A percentile compares a stretch with the other conserved stretches of the same genome.
Conservation (phyloP, 306 rosid species). For the Astragalus glycyphyllos region DNA sequence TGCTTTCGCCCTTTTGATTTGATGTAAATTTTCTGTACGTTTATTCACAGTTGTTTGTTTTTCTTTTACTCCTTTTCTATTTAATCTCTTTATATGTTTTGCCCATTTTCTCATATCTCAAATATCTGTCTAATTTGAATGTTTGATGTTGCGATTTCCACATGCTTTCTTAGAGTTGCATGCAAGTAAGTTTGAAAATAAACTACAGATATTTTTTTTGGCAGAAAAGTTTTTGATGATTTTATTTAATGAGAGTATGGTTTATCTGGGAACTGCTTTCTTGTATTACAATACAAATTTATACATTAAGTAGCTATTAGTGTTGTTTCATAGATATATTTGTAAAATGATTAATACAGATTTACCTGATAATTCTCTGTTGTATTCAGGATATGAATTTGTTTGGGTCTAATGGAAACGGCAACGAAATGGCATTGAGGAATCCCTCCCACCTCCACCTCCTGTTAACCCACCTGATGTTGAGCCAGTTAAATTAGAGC, state of each 20-base stretch:
- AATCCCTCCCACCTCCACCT: slow-evolving; percentile 82
- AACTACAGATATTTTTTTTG: background rate
- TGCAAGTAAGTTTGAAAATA: too few relatives aligned
- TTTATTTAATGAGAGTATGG: background rate
- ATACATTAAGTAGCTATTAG: background rate
- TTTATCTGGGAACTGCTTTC: background rate
- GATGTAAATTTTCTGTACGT: background rate
- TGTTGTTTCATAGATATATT: background rate
- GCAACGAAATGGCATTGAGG: slow-evolving; percentile 40
- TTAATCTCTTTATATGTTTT: too few relatives aligned
- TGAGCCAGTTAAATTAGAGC: slow-evolving; percentile 55
- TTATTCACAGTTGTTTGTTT: too few relatives aligned
- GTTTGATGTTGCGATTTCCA: too few relatives aligned
- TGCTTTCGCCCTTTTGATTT: background rate
- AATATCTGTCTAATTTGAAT: too few relatives aligned
- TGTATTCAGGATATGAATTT: slow-evolving; percentile 58
- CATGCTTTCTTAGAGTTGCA: background rate
- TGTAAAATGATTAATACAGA: background rate
- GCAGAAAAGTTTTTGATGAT: too few relatives aligned
- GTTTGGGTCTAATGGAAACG: slow-evolving; percentile 57
- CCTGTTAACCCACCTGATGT: slow-evolving; percentile 71
- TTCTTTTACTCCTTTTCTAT: too few relatives aligned
- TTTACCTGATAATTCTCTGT: background rate
- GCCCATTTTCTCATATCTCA: too few relatives aligned
- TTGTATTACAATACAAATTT: background rate